A percentile compares a stretch with the other conserved stretches of the same genome.
Conservation (phyloP, 352 stramenopile genomes). For the Globisporangium spinosum region DNA sequence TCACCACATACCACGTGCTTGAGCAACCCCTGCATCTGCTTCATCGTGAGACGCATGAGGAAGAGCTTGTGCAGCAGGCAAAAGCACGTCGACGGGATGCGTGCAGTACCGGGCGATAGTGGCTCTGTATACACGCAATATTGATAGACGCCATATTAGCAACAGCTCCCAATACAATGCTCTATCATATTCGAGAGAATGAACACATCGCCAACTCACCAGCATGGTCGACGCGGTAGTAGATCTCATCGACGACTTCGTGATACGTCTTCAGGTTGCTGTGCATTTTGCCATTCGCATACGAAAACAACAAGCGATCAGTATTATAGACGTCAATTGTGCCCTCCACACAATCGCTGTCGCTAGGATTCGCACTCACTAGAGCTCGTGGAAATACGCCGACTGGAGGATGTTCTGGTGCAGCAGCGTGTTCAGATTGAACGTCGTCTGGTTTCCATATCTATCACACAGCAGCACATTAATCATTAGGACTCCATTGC, state of each 20-base stretch:
- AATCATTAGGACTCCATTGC: background rate
- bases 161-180: background rate
- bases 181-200: background rate
- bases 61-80: conserved; percentile 97
- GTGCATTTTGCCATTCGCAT: background rate
- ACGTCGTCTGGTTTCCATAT: conserved; percentile 88
- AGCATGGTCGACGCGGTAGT: conserved; percentile 83
- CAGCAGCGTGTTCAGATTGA: conserved; percentile 96
- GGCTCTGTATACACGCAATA: conserved; percentile 75
- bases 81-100: conserved; percentile 94
- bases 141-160: background rate
- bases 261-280: conserved; percentile 93
- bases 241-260: conserved; percentile 94
- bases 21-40: conserved; percentile 95
- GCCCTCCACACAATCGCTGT: background rate
- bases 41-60: conserved; percentile 92
- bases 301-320: background rate
- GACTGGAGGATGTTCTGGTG: conserved; percentile 94
- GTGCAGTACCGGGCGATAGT: conserved; percentile 86
- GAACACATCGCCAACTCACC: conserved; percentile 24
- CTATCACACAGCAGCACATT: conserved; percentile 31
- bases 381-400: conserved; percentile 95
- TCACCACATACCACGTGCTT: conserved; percentile 63
- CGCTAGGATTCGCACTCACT: conserved; percentile 29
- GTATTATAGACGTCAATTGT: background rate